Evolutionary conservation across 805 yeast genomes (phyloP), one percentile per base, ranked within the genome.

Genomic region (Candida rishiriensis): DNA sequence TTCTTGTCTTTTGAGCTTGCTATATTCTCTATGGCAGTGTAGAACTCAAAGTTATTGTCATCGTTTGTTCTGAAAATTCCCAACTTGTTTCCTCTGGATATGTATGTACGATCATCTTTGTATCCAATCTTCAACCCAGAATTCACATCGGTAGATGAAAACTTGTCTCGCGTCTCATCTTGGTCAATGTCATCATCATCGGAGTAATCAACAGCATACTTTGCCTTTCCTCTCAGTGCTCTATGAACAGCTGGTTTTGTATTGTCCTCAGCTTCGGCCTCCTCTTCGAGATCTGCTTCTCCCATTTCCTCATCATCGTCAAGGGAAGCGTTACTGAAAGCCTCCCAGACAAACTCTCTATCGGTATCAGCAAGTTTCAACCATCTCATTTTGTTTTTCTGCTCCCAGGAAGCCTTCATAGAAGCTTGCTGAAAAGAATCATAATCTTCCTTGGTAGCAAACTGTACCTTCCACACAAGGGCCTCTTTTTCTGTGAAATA

Each of bases 31-130:
- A 89, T 85, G 0, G 95, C 78, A 4, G 95, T 79, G 16, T 76
- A 66, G 55, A 76, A 88, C 45, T 79, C 76, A 39, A 88, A 63
- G 34, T 68, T 70, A 34, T 72, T 76, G 15, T 72, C 72, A 13
- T 69, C 73, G 31, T 73, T 75, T 15, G 81, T 75, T 54, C 74
- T 83, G 66, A 88, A 88, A 5, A 89, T 89, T 30, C 96, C 96
- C 44, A 89, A 69, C 51, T 78, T 79, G 60, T 86, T 69, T 13
- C 89, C 96, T 52, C 95, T 78, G 0, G 85, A 81, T 29, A 89
- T 90, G 60, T 76, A 89, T 1, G 95, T 76, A 31, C 93, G 72
- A 55, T 86, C 83, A 52, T 81, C 81, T 43, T 74, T 75, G 48
- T 67, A 76, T 1, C 95, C 90, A 9, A 88, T 81, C 1, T 85